A percentile compares a stretch with the other conserved stretches of the same genome.
Conservation (phyloP, 192 early-diverging fungal genomes). For the Podila epicladia region DNA sequence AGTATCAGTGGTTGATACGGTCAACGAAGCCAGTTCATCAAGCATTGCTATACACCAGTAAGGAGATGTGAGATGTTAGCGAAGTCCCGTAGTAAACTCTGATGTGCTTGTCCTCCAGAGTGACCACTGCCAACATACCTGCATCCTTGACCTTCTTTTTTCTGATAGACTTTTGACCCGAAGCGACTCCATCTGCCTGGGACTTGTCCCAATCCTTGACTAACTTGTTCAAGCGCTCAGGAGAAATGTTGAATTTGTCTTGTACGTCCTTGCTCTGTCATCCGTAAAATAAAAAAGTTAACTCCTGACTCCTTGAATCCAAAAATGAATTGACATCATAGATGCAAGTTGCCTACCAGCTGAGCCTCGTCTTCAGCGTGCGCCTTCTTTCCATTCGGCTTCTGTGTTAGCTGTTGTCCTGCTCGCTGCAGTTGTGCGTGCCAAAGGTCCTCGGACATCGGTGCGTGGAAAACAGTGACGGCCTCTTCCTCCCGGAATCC, state of each 20-base stretch:
- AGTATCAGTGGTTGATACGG: conserved; percentile 1
- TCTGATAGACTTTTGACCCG: conserved; percentile 28
- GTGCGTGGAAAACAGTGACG: conserved; percentile 37
- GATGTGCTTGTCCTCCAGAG: background rate
- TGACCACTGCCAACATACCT: conserved; percentile 5
- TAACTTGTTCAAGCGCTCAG: conserved; percentile 59
- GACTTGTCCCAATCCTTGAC: conserved; percentile 56
- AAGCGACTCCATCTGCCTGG: conserved; percentile 10
- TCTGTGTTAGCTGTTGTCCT: conserved; percentile 18
- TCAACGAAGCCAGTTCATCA: conserved; percentile 32
- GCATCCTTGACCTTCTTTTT: conserved; percentile 25
- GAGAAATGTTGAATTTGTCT: conserved; percentile 63
- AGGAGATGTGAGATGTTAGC: background rate
- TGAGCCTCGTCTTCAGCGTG: conserved; percentile 33
- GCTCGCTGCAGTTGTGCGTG: conserved; percentile 36
- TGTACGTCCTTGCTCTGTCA: conserved; percentile 61
- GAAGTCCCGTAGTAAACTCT: background rate
- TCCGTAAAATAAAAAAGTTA: background rate
- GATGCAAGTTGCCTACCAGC: conserved; percentile 9
- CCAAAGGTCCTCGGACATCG: conserved; percentile 33
- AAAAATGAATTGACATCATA: background rate
- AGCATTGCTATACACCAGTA: background rate
- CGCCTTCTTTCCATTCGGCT: conserved; percentile 19
- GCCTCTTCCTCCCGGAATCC: conserved; percentile 40
- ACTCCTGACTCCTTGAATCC: background rate